Evolutionary conservation across 495 filamentous ascomycete genomes (phyloP).

Genomic region (Lasiosphaeria miniovina): DNA sequence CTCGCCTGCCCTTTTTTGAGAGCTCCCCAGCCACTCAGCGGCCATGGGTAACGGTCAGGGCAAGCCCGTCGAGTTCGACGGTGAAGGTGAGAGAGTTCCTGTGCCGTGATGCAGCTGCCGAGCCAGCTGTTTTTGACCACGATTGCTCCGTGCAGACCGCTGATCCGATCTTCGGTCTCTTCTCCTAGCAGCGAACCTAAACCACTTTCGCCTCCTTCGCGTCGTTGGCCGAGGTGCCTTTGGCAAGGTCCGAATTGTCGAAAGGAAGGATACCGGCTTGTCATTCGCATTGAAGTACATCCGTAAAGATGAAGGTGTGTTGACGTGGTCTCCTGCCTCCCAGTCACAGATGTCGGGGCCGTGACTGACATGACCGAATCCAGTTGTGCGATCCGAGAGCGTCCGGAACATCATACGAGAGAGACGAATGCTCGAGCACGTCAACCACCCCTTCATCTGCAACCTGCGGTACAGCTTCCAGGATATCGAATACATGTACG

Average conservation of each 20-base stretch:
- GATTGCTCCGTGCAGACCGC: not conserved
- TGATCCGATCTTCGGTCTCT: not conserved
- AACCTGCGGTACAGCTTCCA: constrained; percentile 99
- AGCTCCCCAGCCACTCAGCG: constrained; percentile 4
- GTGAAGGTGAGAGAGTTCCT: constrained; percentile 67
- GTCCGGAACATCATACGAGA: constrained; percentile 98
- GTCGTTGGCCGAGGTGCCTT: constrained; percentile 98
- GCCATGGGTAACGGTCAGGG: constrained; percentile 91
- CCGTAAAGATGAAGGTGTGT: constrained; percentile 93
- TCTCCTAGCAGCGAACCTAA: constrained; percentile 73
- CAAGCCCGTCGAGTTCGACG: constrained; percentile 86
- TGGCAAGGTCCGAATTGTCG: constrained; percentile 97
- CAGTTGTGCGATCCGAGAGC: constrained; percentile 95
- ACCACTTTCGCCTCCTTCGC: constrained; percentile 91
- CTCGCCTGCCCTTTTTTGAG: constrained; percentile 3
- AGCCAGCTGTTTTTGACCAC: not conserved
- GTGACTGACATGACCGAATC: constrained; percentile 7
- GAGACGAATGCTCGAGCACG: constrained; percentile 92
- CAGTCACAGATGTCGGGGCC: not conserved
- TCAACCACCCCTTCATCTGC: constrained; percentile 97
- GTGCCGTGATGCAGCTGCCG: not conserved
- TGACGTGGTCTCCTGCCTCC: not conserved
- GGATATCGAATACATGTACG: constrained; percentile 97
- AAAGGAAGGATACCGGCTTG: constrained; percentile 86
- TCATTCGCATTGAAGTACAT: constrained; percentile 98